phyloP scores from a whole-genome alignment of 177 flowering plant species.

The Vitis hybrid region DNA sequence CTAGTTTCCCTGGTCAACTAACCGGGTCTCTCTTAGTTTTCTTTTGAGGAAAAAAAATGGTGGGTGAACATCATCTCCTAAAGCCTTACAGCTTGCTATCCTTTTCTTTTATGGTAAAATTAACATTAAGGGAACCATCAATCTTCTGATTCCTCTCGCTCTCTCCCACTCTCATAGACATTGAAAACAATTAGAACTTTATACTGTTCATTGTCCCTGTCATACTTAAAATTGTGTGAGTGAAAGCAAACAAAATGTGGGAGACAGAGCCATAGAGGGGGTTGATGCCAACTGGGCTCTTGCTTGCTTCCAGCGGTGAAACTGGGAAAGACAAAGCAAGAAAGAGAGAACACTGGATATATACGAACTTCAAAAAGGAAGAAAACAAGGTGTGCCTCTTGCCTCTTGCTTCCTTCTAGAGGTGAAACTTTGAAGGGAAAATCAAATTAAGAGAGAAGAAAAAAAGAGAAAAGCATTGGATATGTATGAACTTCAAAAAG shows the following conservation, averaged over 20 bases:
- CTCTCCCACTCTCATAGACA: too few relatives aligned
- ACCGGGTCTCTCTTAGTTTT: too few relatives aligned
- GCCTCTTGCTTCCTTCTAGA: neutral
- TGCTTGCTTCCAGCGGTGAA: conserved; percentile 15
- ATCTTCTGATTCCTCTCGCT: neutral
- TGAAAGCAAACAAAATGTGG: neutral
- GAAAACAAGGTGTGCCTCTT: neutral
- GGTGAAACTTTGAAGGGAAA: too few relatives aligned
- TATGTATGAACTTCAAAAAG: too few relatives aligned
- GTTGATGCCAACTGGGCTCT: neutral
- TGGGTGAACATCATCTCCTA: too few relatives aligned
- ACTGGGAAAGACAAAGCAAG: neutral
- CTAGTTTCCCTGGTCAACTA: too few relatives aligned
- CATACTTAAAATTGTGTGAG: neutral
- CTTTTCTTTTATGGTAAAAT: neutral
- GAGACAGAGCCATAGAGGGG: neutral
- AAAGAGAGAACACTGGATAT: neutral
- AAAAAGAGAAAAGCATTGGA: too few relatives aligned
- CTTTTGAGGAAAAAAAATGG: too few relatives aligned
- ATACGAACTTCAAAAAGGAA: neutral
- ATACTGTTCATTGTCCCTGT: too few relatives aligned
- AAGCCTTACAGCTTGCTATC: too few relatives aligned
- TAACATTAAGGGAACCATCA: neutral
- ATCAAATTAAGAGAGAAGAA: too few relatives aligned
- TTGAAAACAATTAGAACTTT: too few relatives aligned